These are phyloP conservation scores for Sarcomyxa edulis DNA, from an alignment of 768 basidiomycete genomes.

Conservation along the genomic window DNA sequence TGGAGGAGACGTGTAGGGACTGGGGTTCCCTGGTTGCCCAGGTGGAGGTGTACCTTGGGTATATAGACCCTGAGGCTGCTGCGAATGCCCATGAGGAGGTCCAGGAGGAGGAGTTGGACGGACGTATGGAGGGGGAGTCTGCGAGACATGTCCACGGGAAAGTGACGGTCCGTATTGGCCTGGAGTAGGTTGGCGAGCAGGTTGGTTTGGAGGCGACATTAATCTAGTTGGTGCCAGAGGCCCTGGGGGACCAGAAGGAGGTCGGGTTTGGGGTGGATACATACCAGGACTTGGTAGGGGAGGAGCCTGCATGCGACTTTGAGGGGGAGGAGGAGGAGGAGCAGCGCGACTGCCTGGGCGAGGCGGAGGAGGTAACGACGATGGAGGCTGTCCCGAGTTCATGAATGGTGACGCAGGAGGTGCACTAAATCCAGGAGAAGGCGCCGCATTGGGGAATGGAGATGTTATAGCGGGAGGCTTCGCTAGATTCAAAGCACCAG, in stretches of 20 bases:
- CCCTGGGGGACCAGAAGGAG: constrained; percentile 20
- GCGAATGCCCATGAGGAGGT: constrained; percentile 16
- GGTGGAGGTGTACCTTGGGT: constrained; percentile 33
- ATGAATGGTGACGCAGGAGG: constrained; percentile 42
- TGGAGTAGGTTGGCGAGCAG: constrained; percentile 31
- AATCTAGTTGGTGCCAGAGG: constrained; percentile 33
- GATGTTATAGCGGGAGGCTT: constrained; percentile 76
- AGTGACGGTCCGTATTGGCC: constrained; percentile 40
- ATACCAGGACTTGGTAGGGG: constrained; percentile 10
- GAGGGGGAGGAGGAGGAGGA: constrained; percentile 36
- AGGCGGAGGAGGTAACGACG: constrained; percentile 54
- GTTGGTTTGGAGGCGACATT: constrained; percentile 33
- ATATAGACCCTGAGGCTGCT: constrained; percentile 45
- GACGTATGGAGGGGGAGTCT: constrained; percentile 41
- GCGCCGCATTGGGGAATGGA: constrained; percentile 75
- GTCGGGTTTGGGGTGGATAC: constrained; percentile 17
- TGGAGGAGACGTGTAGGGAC: constrained; percentile 32
- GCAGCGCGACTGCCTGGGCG: constrained; percentile 57
- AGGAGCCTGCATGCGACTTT: constrained; percentile 25
- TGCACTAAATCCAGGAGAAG: constrained; percentile 37
- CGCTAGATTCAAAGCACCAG: constrained; percentile 37
- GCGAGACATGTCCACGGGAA: no score
- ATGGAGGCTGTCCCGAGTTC: constrained; percentile 35
- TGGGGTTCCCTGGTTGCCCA: constrained; percentile 34
- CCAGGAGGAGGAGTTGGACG: constrained; percentile 39